Conservation (phyloP, 768 basidiomycete species). For the Leccinum longicurvipes region DNA sequence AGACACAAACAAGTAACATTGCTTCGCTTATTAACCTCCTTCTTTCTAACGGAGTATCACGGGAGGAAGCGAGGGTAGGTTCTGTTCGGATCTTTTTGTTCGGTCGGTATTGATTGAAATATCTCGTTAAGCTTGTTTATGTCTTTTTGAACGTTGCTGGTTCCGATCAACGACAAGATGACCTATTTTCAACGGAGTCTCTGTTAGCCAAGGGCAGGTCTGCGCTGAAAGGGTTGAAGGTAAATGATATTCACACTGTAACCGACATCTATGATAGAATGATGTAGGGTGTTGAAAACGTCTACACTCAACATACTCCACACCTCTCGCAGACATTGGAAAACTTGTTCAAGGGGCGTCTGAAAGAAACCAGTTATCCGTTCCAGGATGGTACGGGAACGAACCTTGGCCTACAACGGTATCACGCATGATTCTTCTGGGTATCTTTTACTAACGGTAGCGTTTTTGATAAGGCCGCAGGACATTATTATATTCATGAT, state of each 20-base stretch:
- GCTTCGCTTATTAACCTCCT: conserved; percentile 71
- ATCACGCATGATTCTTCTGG: conserved; percentile 4
- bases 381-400: conserved; percentile 74
- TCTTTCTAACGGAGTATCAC: conserved; percentile 69
- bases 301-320: conserved; percentile 96
- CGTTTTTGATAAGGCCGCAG: conserved; percentile 61
- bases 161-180: conserved; percentile 94
- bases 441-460: conserved; percentile 2
- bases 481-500: conserved; percentile 97
- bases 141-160: conserved; percentile 91
- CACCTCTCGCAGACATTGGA: conserved; percentile 92
- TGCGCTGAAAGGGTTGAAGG: conserved; percentile 93
- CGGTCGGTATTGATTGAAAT: conserved; percentile 8
- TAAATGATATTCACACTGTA: conserved; percentile 27
- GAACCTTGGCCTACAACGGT: conserved; percentile 73
- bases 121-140: conserved; percentile 72
- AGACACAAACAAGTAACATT: conserved; percentile 79
- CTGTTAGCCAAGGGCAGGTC: conserved; percentile 91
- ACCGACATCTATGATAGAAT: conserved; percentile 6
- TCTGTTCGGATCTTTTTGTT: conserved; percentile 5
- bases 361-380: conserved; percentile 88
- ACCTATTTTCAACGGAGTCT: conserved; percentile 93
- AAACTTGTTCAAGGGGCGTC: conserved; percentile 76
- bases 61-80: conserved; percentile 69
- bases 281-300: conserved; percentile 91